Evolutionary conservation across 306 rosid genomes (phyloP), one percentile per base, ranked within the genome.

Genomic region (Pyrus betulifolia): DNA sequence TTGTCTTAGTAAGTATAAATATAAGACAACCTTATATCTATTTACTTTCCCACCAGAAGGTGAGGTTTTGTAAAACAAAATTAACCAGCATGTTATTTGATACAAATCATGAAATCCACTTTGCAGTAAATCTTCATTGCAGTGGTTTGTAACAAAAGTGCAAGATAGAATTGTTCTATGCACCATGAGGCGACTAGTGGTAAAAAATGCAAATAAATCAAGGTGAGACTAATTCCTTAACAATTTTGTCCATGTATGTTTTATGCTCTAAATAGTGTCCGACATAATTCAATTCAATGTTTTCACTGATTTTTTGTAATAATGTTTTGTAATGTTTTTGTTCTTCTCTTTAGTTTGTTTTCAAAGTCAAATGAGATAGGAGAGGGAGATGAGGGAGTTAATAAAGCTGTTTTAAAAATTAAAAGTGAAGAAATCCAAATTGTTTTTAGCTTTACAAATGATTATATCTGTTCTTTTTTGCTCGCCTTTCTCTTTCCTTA

Each of bases 91-190:
- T 25, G 54, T 74, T 8, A 45, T 59, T 8, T 77, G 40, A 78
- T 72, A 61, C 21, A 28, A 49, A 72, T 14, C 54, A 11, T 71
- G 70, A 30, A 40, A 74, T 76, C 51, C 70, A 27, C 60, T 54
- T 70, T 84, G 90, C 87, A 92, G 99, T 64, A 85, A 86, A 74
- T 86, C 88, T 82, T 86, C 98, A 67, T 83, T 95, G 87, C 88
- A 85, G 82, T 90, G 97, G 97, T 82, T 95, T 65, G 63, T 92
- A 74, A 87, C 82, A 65, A 85, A 88, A 84, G 79, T 90, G 35
- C 99, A 89, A 74, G 97, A 90, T 70, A 88, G 93, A 79, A 90
- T 92, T 78, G 81, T 75, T 74, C 54, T 81, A 58, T 83, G 88
- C 87, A 83, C 85, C 71, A 86, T 87, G 72, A 86, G 97, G 89